Evolutionary conservation across 2,329 filamentous ascomycete species (phyloP).

Genomic region (Knufia petricola): DNA sequence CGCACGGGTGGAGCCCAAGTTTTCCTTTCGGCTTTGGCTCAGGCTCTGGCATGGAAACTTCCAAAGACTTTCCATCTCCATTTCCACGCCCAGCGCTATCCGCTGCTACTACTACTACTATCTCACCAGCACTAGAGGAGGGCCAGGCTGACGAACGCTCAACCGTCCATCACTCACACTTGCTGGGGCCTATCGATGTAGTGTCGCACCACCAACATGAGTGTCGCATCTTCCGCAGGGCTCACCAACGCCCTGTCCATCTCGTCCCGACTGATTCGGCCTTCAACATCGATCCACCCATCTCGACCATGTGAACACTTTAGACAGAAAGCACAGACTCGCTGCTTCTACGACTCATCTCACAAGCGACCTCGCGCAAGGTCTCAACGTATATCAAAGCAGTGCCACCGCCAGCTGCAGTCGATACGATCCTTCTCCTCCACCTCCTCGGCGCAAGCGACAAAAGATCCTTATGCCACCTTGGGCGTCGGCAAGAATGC

Average conservation of each 20-base stretch:
- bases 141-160: too few species aligned
- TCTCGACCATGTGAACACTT: constrained; percentile 28
- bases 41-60: background rate
- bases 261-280: constrained; percentile 34
- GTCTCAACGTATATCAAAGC: background rate
- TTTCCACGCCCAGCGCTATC: background rate
- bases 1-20: background rate
- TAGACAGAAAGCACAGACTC: constrained; percentile 28
- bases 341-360: constrained; percentile 28
- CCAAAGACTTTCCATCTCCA: background rate
- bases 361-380: background rate
- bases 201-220: constrained; percentile 25
- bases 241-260: constrained; percentile 33
- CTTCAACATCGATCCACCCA: constrained; percentile 32
- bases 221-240: constrained; percentile 31
- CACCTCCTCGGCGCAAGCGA: constrained; percentile 51
- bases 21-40: too few species aligned
- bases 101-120: too few species aligned
- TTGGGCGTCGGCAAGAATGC: constrained; percentile 77
- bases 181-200: background rate
- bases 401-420: background rate
- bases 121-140: background rate
- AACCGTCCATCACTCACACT: background rate
- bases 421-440: constrained; percentile 31
- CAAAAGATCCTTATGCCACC: constrained; percentile 75